Base-by-base conservation (phyloP, 768 basidiomycete genomes). In the Pisolithus sp. region DNA sequence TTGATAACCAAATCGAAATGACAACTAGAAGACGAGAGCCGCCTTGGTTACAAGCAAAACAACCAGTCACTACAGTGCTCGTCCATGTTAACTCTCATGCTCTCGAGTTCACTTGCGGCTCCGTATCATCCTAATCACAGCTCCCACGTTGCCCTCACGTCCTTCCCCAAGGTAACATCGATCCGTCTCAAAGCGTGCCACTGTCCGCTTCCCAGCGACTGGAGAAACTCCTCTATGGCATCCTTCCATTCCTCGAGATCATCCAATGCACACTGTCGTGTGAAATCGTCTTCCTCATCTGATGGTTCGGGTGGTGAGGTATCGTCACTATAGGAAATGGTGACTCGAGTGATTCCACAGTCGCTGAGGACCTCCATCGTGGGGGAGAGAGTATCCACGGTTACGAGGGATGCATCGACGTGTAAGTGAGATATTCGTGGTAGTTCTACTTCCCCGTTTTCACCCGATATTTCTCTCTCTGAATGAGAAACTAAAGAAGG, bases 201-300 rank as follows among this genome's bases (percentile, higher is more conserved):
- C 4, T 53, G 57, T 1, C 52, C 50, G 20, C 44, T 24, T 26
- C 56, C 53, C 18, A 56, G 63, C 12, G 18, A 45, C 2, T 23
- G 23, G 39, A 68, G 21, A 12, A 65, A 67, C 1, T 43, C 20
- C 0, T 67, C 58, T 4, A 67, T 20, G 15, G 59, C 57, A 2
- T 49, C 44, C 17, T 42, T 31, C 66, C 66, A 67, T 9, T 67
- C 66, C 36, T 57, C 46, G 49, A 67, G 62, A 46, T 67, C 66
- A 20, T 69, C 66, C 13, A 69, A 54, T 0, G 66, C 66, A 23
- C 67, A 69, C 40, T 67, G 59, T 5, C 56, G 62, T 0, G 54
- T 56, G 17, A 67, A 67, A 0, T 64, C 56, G 48, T 68, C 65
- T 5, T 57, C 53, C 5, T 50, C 34, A 0, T 46, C 36, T 44